Base-by-base conservation (phyloP, 192 early-diverging fungal genomes). In the Coemansia sp. region DNA sequence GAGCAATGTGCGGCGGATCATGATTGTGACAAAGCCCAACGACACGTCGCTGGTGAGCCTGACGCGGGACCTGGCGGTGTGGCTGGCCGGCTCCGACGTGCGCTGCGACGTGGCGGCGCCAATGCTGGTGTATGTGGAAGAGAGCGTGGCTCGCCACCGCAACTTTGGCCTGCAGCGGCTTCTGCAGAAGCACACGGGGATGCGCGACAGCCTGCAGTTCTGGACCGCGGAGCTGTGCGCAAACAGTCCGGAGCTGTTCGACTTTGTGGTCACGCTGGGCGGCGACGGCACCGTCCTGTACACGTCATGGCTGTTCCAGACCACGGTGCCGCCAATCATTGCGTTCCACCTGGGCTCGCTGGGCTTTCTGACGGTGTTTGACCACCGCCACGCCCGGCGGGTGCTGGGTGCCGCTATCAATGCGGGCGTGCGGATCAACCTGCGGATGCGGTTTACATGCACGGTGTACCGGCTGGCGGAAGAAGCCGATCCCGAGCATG, bases 261-360 rank as follows among this genome's bases (percentile, higher is more conserved):
- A 94, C 62, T 87, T 96, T 78, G 84, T 91, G 15, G 80, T 97
- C 37, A 97, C 93, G 62, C 85, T 98, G 62, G 94, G 94, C 37
- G 96, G 94, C 17, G 94, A 98, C 80, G 94, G 94, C 34, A 98
- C 94, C 0, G 93, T 96, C 8, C 80, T 96, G 21, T 98, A 88
- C 65, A 90, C 93, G 23, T 89, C 91, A 23, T 94, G 93, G 88
- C 73, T 98, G 28, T 89, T 90, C 63, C 92, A 97, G 71, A 65
- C 61, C 5, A 79, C 83, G 10, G 91, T 97, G 32, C 95, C 95
- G 38, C 93, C 94, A 0, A 84, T 97, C n/a, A 81, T 98, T 11
- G 85, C 95, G 0, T 95, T 98, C 76, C 88, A 93, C 56, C 66
- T 95, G 28, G 95, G 95, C 5, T 96, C 93, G 23, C 68, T 98